Evolutionary conservation across 1,284 basidiomycete genomes (phyloP).

Genomic region (Ustilago hordei): DNA sequence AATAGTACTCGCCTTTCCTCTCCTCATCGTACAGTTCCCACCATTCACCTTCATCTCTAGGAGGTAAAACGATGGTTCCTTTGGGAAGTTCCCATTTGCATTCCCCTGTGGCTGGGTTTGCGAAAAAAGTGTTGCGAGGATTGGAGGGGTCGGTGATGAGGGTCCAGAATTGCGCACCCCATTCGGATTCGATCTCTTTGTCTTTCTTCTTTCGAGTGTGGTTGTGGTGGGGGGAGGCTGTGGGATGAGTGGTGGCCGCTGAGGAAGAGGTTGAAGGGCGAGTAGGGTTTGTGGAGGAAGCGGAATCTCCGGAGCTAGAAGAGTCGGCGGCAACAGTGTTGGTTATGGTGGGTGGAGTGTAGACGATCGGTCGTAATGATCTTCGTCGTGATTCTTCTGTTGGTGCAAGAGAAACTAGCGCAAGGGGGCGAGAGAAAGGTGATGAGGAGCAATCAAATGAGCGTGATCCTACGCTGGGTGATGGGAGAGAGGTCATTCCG

Average conservation of each 20-base stretch:
- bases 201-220: background rate
- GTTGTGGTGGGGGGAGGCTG: background rate
- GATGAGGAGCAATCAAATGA: constrained; percentile 5
- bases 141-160: constrained; percentile 36
- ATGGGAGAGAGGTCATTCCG: constrained; percentile 1
- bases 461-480: background rate
- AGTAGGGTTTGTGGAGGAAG: background rate
- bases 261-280: background rate
- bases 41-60: constrained; percentile 88
- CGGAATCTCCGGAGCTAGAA: too few species aligned
- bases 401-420: background rate
- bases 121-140: constrained; percentile 76
- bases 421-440: background rate
- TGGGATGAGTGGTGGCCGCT: background rate
- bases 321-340: too few species aligned
- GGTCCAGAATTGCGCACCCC: constrained; percentile 57
- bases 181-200: constrained; percentile 3
- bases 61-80: constrained; percentile 88
- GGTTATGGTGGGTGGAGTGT: background rate
- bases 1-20: constrained; percentile 86
- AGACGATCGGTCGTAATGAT: background rate
- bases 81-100: constrained; percentile 91
- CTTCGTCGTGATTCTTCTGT: background rate
- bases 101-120: constrained; percentile 89
- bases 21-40: constrained; percentile 89